A percentile compares a stretch with the other conserved stretches of the same genome.
Evolutionary conservation across 2,329 filamentous ascomycete species (phyloP).

Genomic region (Diaporthe sp.): DNA sequence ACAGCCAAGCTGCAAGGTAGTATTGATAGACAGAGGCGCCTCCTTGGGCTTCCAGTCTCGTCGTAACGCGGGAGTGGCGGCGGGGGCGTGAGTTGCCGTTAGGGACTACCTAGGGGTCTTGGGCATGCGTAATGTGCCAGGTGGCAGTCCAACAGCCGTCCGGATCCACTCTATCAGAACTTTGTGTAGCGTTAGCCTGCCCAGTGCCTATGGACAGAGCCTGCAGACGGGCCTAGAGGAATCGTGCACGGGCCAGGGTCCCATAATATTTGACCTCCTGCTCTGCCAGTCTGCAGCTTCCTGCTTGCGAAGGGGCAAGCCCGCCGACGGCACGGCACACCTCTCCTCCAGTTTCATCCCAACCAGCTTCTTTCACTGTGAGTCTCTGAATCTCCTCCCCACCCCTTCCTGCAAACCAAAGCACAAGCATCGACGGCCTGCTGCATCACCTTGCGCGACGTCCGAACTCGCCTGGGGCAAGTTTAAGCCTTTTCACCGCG

Average conservation of each 20-base stretch:
- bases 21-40: conserved; percentile 1
- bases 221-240: conserved; percentile 3
- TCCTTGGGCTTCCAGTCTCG: not conserved
- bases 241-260: conserved; percentile 22
- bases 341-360: conserved; percentile 37
- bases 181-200: conserved; percentile 29
- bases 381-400: conserved; percentile 30
- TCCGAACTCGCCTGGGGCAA: conserved; percentile 24
- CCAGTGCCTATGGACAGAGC: not conserved
- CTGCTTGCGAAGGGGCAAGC: conserved; percentile 11
- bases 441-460: conserved; percentile 17
- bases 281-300: conserved; percentile 18
- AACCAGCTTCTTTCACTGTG: conserved; percentile 34
- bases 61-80: not conserved
- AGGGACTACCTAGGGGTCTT: conserved; percentile 10
- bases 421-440: conserved; percentile 28
- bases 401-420: conserved; percentile 5
- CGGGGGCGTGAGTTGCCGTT: not conserved
- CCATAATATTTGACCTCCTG: conserved; percentile 29
- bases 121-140: conserved; percentile 9
- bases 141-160: conserved; percentile 22
- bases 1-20: not conserved
- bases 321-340: conserved; percentile 33
- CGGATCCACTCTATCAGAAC: conserved; percentile 26
- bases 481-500: conserved; percentile 22